phyloP scores from a whole-genome alignment of 1,284 basidiomycete genomes.

The Puccinia brachypodii region DNA sequence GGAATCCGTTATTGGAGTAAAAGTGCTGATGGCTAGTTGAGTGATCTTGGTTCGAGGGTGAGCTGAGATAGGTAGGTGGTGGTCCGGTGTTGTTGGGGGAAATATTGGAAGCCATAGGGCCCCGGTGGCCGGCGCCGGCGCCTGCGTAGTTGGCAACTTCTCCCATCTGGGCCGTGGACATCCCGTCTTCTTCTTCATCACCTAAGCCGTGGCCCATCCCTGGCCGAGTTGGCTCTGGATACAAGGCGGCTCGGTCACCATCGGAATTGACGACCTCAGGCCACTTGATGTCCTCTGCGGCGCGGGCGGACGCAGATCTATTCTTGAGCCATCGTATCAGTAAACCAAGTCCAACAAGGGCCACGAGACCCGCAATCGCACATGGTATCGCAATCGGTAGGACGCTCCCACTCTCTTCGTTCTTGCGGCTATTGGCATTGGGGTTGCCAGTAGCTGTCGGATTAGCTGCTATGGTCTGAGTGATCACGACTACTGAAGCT shows the following conservation, averaged over 20 bases:
- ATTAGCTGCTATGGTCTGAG: constrained; percentile 16
- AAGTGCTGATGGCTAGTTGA: background rate
- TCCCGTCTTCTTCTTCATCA: constrained; percentile 52
- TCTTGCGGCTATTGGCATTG: background rate
- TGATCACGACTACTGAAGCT: constrained; percentile 35
- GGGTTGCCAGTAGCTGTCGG: background rate
- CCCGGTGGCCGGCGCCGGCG: constrained; percentile 1
- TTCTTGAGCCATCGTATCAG: constrained; percentile 23
- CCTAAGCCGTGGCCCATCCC: constrained; percentile 52
- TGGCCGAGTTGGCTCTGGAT: constrained; percentile 53
- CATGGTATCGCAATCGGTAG: constrained; percentile 32
- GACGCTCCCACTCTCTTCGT: constrained; percentile 1
- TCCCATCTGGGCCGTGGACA: constrained; percentile 6
- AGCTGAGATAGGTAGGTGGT: background rate
- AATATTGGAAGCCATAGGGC: background rate
- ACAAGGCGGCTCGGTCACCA: constrained; percentile 52
- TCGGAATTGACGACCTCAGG: constrained; percentile 50
- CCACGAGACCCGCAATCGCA: constrained; percentile 30
- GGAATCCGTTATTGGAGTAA: background rate
- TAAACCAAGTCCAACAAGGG: background rate
- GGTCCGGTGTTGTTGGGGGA: background rate
- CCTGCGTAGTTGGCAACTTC: constrained; percentile 12
- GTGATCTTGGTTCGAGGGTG: background rate
- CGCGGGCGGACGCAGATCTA: constrained; percentile 10
- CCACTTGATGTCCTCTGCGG: constrained; percentile 52